Percentiles rank a stretch among this genome's conserved stretches.
Evolutionary conservation across 2,329 filamentous ascomycete species (phyloP).

Genomic region (Paraphoma chrysanthemicola): DNA sequence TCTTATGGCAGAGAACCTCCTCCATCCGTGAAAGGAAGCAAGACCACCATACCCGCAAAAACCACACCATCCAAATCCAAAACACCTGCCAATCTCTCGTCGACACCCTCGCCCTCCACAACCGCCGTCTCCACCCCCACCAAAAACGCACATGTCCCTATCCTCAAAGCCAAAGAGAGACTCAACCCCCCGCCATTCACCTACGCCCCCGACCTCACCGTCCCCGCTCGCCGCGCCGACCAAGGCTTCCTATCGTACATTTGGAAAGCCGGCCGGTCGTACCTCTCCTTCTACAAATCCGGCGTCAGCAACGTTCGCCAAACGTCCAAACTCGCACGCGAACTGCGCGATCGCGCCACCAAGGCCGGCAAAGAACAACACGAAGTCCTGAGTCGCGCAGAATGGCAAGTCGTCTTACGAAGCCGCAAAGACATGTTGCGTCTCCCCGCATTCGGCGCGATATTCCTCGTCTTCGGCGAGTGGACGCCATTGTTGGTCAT

Average conservation of each 20-base stretch:
- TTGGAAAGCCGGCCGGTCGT: constrained; percentile 73
- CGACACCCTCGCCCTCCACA: neutral
- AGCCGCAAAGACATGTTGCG: constrained; percentile 76
- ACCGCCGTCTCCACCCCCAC: constrained; percentile 1
- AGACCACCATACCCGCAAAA: constrained; percentile 10
- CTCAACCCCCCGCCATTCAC: constrained; percentile 78
- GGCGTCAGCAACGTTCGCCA: constrained; percentile 77
- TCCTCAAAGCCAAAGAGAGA: constrained; percentile 18
- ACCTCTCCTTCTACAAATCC: constrained; percentile 84
- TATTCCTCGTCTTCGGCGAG: constrained; percentile 82
- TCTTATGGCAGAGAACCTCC: constrained; percentile 7
- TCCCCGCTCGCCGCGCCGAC: constrained; percentile 63
- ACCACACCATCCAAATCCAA: neutral
- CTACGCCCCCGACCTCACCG: constrained; percentile 71
- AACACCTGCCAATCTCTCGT: neutral
- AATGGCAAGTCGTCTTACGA: constrained; percentile 74
- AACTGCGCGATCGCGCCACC: constrained; percentile 51
- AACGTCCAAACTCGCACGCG: constrained; percentile 62
- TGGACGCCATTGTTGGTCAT: constrained; percentile 83
- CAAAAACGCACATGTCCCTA: constrained; percentile 7
- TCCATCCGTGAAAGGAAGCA: constrained; percentile 11
- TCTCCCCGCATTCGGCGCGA: constrained; percentile 76
- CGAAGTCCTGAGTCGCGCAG: constrained; percentile 63
- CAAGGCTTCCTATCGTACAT: constrained; percentile 61
- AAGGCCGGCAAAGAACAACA: constrained; percentile 2